Evolutionary conservation across 106 monocot genomes (phyloP).

Genomic region (Platanthera zijinensis): DNA sequence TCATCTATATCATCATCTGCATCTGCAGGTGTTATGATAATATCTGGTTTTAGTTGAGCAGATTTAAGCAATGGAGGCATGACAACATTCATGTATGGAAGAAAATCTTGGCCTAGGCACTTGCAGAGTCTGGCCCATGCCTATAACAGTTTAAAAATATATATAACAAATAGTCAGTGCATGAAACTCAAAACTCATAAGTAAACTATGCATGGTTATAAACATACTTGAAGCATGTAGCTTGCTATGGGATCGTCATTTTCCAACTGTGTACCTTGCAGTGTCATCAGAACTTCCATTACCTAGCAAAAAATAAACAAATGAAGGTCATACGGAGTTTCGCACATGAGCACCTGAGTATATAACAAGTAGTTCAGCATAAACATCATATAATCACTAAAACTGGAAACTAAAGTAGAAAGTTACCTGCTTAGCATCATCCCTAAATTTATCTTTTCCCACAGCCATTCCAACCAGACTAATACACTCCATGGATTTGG

Average conservation of each 20-base stretch:
- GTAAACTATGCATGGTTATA: not conserved
- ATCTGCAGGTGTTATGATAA: constrained; percentile 85
- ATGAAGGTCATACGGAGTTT: not conserved
- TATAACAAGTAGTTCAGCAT: not conserved
- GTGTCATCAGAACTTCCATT: constrained; percentile 92
- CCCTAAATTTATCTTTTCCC: constrained; percentile 89
- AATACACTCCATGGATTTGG: constrained; percentile 96
- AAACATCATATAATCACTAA: not conserved
- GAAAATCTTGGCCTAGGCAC: constrained; percentile 95
- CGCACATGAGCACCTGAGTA: not conserved
- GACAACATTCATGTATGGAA: constrained; percentile 96
- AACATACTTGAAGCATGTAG: constrained; percentile 86
- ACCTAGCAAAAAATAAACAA: constrained; percentile 37
- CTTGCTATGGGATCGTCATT: constrained; percentile 89
- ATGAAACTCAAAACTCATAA: not conserved
- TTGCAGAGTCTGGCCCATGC: constrained; percentile 98
- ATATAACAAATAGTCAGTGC: not conserved
- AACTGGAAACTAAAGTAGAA: not conserved
- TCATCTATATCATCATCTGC: constrained; percentile 85
- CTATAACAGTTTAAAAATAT: constrained; percentile 20
- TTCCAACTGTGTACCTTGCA: constrained; percentile 94
- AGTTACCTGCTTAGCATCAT: constrained; percentile 88
- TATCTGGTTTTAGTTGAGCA: constrained; percentile 98
- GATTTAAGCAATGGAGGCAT: constrained; percentile 96
- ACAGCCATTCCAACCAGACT: constrained; percentile 98